Conservation (phyloP, 805 yeast genomes). For the Monosporozyma servazzii region DNA sequence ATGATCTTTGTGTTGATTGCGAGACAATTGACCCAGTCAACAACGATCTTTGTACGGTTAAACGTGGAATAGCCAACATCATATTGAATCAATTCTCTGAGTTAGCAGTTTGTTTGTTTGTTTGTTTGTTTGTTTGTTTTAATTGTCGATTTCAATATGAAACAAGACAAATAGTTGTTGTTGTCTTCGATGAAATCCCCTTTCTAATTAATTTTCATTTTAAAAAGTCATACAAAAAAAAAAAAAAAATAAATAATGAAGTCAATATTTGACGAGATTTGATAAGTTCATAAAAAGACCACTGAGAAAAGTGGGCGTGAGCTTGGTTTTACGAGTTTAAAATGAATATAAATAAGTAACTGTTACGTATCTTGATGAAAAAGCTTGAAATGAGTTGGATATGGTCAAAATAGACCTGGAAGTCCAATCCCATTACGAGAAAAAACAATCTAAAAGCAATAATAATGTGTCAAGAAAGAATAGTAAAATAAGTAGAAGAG, state of each 20-base stretch:
- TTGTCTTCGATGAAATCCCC: background rate
- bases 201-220: background rate
- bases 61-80: conserved; percentile 1
- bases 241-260: background rate
- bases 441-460: too few species aligned
- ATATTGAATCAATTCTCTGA: background rate
- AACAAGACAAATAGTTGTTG: background rate
- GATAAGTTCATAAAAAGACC: too few species aligned
- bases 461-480: too few species aligned
- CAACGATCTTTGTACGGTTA: background rate
- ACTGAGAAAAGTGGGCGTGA: too few species aligned
- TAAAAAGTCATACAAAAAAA: background rate
- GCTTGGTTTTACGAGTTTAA: too few species aligned
- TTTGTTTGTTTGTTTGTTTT: background rate
- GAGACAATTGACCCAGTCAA: background rate
- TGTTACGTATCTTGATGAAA: too few species aligned
- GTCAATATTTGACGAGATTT: too few species aligned
- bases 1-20: background rate
- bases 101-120: background rate
- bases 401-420: too few species aligned
- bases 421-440: too few species aligned
- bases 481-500: background rate
- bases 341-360: too few species aligned
- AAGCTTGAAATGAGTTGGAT: too few species aligned
- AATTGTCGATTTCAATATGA: background rate